Evolutionary conservation across 116 monocot genomes (phyloP).

Genomic region (Zostera marina): DNA sequence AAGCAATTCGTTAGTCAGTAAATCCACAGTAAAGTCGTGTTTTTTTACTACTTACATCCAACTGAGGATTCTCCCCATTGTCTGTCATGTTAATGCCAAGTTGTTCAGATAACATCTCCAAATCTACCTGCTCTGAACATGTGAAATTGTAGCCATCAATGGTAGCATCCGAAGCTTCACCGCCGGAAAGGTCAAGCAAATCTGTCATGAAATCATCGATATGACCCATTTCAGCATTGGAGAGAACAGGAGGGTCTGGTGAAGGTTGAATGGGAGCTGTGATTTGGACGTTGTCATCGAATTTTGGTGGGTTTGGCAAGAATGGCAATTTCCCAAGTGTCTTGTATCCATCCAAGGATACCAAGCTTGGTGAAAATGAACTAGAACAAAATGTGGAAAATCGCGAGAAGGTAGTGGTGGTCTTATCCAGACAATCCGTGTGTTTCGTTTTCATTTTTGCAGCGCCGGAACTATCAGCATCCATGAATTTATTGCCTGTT

Average conservation of each 20-base stretch:
- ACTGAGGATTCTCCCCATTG: conserved; percentile 47
- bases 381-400: conserved; percentile 62
- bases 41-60: conserved; percentile 49
- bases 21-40: no score
- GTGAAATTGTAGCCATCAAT: conserved; percentile 11
- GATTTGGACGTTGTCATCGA: conserved; percentile 19
- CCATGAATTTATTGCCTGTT: no score
- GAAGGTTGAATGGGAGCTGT: conserved; percentile 13
- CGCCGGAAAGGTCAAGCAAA: conserved; percentile 27
- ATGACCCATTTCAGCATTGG: conserved; percentile 14
- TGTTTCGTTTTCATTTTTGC: neutral
- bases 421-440: conserved; percentile 16
- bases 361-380: conserved; percentile 36
- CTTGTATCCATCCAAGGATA: conserved; percentile 21
- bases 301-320: conserved; percentile 50
- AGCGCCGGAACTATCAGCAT: no score
- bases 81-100: conserved; percentile 83
- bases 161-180: conserved; percentile 32
- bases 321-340: conserved; percentile 35
- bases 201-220: conserved; percentile 3
- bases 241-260: conserved; percentile 17
- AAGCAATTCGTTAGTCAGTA: no score
- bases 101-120: conserved; percentile 73
- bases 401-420: conserved; percentile 20
- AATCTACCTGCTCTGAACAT: conserved; percentile 55